Evolutionary conservation across 1,284 basidiomycete genomes (phyloP), one percentile per base, ranked within the genome.

Genomic region (Cryptococcus maquisensis): DNA sequence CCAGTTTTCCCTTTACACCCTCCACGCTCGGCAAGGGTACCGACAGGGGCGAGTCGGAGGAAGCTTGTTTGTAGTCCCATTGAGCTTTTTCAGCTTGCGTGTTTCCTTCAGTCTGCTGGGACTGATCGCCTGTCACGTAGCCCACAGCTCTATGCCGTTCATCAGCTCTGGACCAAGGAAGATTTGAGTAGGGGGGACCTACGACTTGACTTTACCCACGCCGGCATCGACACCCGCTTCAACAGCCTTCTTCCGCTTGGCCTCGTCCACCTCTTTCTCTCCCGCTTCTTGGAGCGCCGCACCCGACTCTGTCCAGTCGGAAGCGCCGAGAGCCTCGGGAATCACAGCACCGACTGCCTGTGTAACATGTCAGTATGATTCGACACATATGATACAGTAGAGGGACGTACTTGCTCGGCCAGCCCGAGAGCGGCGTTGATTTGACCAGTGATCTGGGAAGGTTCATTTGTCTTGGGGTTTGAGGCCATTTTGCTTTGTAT

Each of bases 131-230:
- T 10, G 74, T 75, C 1, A 74, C 21, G 50, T 74, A 72, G 2
- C 76, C 76, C 13, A 57, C 56, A 0, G 68, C 71, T 1, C 74
- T 75, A 54, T n/a, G 1, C 20, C 23, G 5, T 44, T 15, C 13
- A 15, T 18, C 40, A 23, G 18, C 40, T 23, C 9, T 16, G 7
- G 1, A 7, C 38, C 7, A 16, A 7, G 40, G 21, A 16, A 39
- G 6, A 10, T n/a, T n/a, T n/a, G n/a, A n/a, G n/a, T n/a, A 6
- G 41, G 16, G 20, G 23, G 5, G 3, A 71, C 73, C 53, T 39
- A 76, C 74, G 68, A 66, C 59, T 76, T 72, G 7, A 64, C 56
- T 55, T 77, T 77, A 5, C 64, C 76, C 16, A 56, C 52, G 4
- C 61, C 64, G 0, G 65, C 51, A 47, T 77, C 73, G 1, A 65